Percentiles rank a stretch among this genome's conserved stretches.
These are phyloP conservation scores for Pelargonium australe DNA, from an alignment of 441 rosid genomes.

Conservation along the genomic window DNA sequence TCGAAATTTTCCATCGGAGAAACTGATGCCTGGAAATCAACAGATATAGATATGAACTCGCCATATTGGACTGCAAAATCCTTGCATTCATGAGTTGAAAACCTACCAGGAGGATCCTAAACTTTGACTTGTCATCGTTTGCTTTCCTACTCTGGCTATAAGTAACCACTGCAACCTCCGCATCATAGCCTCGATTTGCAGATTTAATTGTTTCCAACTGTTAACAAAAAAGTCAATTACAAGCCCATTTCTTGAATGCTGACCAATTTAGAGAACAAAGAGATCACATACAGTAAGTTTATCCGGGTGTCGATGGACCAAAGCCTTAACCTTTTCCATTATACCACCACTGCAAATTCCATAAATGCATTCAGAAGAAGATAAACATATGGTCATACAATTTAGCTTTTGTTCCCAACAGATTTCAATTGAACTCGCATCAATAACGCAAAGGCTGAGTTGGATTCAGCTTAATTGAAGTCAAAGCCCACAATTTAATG, in stretches of 20 bases:
- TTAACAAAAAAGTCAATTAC: constrained; percentile 13
- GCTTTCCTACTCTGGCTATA: constrained; percentile 45
- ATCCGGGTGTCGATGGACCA: constrained; percentile 80
- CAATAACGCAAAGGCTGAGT: too few species aligned
- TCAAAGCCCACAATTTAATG: too few species aligned
- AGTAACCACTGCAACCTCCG: constrained; percentile 69
- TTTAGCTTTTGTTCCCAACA: too few species aligned
- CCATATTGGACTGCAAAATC: neutral
- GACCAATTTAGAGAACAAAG: neutral
- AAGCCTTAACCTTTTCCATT: constrained; percentile 61
- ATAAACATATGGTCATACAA: too few species aligned
- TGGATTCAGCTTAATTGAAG: too few species aligned
- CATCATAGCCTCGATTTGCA: constrained; percentile 67
- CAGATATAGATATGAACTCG: too few species aligned
- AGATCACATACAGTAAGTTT: constrained; percentile 56
- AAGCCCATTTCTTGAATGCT: constrained; percentile 9
- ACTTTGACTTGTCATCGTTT: constrained; percentile 51
- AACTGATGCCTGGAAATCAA: neutral
- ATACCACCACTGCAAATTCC: constrained; percentile 54
- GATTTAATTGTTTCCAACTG: constrained; percentile 60
- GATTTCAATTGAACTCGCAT: too few species aligned
- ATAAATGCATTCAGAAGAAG: neutral
- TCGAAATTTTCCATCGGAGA: neutral
- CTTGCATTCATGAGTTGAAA: constrained; percentile 4
- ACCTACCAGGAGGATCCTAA: constrained; percentile 93